Evolutionary conservation across 768 basidiomycete genomes (phyloP), one percentile per base, ranked within the genome.

Genomic region (Amanita fuliginea): DNA sequence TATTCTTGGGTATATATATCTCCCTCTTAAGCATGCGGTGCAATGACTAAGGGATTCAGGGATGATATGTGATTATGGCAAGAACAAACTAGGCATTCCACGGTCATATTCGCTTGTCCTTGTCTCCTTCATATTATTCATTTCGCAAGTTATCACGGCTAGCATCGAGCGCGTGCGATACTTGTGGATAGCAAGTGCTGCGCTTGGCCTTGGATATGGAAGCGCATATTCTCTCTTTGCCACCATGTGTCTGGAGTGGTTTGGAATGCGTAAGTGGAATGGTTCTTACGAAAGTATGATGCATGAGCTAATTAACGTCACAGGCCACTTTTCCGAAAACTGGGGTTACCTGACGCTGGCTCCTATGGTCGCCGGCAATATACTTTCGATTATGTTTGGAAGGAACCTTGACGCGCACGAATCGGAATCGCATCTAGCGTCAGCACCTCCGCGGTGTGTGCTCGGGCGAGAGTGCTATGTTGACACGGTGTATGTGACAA

Each of bases 331-430:
- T 56, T 82, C 81, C 1, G 83, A 92, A 67, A 93, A 93, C 64
- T 91, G 84, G 85, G 90, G 90, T 7, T 87, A 76, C 59, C 69
- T 86, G 21, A 77, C 78, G 16, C 64, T 89, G 42, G 76, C 86
- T 0, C 88, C 92, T 1, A 65, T 90, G 47, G n/a, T 82, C 5
- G 86, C 83, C 3, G 84, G 84, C 0, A 94, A 93, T 64, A 41
- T 92, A 1, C 86, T 91, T 62, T 90, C 88, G n/a, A 56, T 94
- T 46, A 68, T 81, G 39, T 94, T 93, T 57, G 92, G 92, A 4
- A 71, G 69, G 42, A 84, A 88, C 55, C 73, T 92, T 26, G 92
- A 95, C 55, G 71, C 81, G 3, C 86, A 94, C 55, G 76, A 68
- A 46, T 55, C 41, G 47, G 19, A 22, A 9, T 21, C 39, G 2